Conservation (phyloP, 2,329 filamentous ascomycete genomes). For the Fusarium piperis region DNA sequence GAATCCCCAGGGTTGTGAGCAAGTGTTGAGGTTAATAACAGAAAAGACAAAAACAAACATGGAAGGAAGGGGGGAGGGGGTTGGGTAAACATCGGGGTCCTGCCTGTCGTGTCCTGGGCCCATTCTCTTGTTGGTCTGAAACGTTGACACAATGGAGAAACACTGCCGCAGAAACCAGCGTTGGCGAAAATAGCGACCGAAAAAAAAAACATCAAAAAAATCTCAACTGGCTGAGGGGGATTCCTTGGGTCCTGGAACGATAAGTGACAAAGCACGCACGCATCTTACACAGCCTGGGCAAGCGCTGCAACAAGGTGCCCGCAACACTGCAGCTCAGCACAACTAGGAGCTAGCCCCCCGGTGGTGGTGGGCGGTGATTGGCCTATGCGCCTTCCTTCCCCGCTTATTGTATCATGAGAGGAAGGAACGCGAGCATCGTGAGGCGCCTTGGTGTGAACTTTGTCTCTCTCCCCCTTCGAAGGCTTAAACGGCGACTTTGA, state of each 20-base stretch:
- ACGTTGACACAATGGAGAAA: slow-evolving; percentile 20
- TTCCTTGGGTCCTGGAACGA: neutral
- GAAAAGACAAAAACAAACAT: slow-evolving; percentile 14
- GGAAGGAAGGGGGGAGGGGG: neutral
- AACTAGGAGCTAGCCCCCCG: slow-evolving; percentile 34
- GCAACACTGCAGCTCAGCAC: slow-evolving; percentile 36
- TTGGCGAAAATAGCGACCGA: slow-evolving; percentile 25
- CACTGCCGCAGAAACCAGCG: slow-evolving; percentile 10
- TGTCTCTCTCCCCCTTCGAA: slow-evolving; percentile 37
- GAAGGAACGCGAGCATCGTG: slow-evolving; percentile 42
- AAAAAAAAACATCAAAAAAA: neutral
- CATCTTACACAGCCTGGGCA: slow-evolving; percentile 19
- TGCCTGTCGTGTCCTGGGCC: neutral
- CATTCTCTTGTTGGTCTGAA: slow-evolving; percentile 11
- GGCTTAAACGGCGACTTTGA: slow-evolving; percentile 37
- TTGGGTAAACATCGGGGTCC: neutral
- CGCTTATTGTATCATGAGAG: slow-evolving; percentile 54
- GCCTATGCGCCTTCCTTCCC: slow-evolving; percentile 38
- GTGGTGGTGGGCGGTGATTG: slow-evolving; percentile 45
- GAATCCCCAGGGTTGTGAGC: neutral
- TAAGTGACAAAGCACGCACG: slow-evolving; percentile 8
- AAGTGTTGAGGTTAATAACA: slow-evolving; percentile 14
- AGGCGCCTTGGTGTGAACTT: slow-evolving; percentile 40
- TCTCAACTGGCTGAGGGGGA: neutral
- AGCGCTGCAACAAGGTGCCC: slow-evolving; percentile 17